Conservation (phyloP, 768 basidiomycete species). For the Rubroboletus satanas region DNA sequence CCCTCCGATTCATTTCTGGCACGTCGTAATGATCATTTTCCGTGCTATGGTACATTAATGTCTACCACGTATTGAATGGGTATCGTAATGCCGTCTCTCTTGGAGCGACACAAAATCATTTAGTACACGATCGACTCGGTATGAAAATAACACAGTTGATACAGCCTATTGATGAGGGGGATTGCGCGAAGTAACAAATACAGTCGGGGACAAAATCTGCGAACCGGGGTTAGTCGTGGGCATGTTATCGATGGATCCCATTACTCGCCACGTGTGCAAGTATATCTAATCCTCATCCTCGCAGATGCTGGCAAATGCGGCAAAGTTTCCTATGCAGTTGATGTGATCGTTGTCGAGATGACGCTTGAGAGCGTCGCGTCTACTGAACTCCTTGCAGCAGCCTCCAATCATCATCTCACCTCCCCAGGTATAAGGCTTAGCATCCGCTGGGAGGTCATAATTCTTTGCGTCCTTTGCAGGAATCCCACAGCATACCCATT, state of each 20-base stretch:
- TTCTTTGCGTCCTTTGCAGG: conserved; percentile 23
- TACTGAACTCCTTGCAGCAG: conserved; percentile 36
- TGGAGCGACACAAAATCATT: not conserved
- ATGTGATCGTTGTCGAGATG: conserved; percentile 38
- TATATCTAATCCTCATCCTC: conserved; percentile 23
- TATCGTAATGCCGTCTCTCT: conserved; percentile 10
- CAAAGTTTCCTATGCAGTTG: conserved; percentile 31
- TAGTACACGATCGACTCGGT: conserved; percentile 12
- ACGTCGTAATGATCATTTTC: conserved; percentile 2
- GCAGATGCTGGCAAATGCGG: conserved; percentile 24
- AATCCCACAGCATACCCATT: conserved; percentile 39
- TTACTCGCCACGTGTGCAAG: conserved; percentile 5
- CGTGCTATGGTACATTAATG: conserved; percentile 15
- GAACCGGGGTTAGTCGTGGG: not conserved
- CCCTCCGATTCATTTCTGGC: not conserved
- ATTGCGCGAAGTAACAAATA: not conserved
- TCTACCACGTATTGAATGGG: conserved; percentile 6
- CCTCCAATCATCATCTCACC: conserved; percentile 35
- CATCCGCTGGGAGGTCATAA: conserved; percentile 19
- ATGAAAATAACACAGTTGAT: conserved; percentile 7
- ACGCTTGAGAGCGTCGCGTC: conserved; percentile 39
- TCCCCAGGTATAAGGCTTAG: conserved; percentile 26
- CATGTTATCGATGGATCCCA: not conserved
- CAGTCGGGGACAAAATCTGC: conserved; percentile 8
- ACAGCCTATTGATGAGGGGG: conserved; percentile 4